Evolutionary conservation across 2,329 filamentous ascomycete species (phyloP), one percentile per base, ranked within the genome.

Genomic region (Fusarium oxysporum): DNA sequence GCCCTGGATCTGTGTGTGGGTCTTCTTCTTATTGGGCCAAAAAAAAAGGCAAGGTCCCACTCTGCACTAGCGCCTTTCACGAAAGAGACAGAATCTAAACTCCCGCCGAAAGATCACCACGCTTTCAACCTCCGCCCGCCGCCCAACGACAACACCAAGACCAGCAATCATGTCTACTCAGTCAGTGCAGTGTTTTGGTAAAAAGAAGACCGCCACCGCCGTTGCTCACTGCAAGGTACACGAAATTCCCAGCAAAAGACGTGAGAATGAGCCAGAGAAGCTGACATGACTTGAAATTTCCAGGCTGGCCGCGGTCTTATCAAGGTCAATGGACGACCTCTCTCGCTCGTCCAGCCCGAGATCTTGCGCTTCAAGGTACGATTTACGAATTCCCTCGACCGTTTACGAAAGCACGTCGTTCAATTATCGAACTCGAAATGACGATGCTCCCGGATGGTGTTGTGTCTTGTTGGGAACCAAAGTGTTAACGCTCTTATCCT

Each of bases 181-280:
- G 88, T 93, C 91, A 86, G 93, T 95, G 82, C 95, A 97, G 91
- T 97, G 95, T 93, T 98, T 98, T 93, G 95, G 95, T 92, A 98
- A 98, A 92, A 95, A 95, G 91, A 94, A 93, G 91, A 95, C 91
- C 84, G 94, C 94, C 81, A 93, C 92, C 77, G 92, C 92, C 83
- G 94, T 97, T 88, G 94, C 94, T 86, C 93, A 96, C 89, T 96
- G 93, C 92, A 95, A 96, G 92, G 92, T 93, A 89, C 85, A 87
- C 62, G 28, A 59, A 30, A 59, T 32, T 40, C 41, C 10, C 56
- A 60, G 62, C 55, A 48, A 55, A 21, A 44, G 51, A 65, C 23
- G 64, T 12, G 56, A 32, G 32, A 57, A 21, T n/a, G 37, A 28
- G 37, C 19, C 37, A 56, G 17, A 44, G 71, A 73, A 74, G 73